Percentiles rank a stretch among this genome's conserved stretches.
Conservation (phyloP, 1,284 basidiomycete species). For the Leucocoprinus gongylophorus region DNA sequence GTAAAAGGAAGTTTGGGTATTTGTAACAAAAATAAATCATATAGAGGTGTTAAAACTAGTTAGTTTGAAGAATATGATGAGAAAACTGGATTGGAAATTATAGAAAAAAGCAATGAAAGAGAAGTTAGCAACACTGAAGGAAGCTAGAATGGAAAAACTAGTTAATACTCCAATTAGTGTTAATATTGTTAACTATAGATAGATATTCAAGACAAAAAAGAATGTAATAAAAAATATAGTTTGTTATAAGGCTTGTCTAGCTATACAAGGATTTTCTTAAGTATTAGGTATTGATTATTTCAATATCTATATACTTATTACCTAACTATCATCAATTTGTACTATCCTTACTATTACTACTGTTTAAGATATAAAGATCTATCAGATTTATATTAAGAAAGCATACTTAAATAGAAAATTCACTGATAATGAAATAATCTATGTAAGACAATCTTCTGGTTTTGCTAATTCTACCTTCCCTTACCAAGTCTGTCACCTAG, state of each 20-base stretch:
- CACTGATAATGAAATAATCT: slow-evolving; percentile 23
- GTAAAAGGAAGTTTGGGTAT: no score
- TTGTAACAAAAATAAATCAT: no score
- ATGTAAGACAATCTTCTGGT: slow-evolving; percentile 27
- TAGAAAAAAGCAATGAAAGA: slow-evolving; percentile 23
- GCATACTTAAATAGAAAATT: slow-evolving; percentile 35
- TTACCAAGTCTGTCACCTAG: slow-evolving; percentile 13
- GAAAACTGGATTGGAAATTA: neutral
- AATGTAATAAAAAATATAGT: neutral
- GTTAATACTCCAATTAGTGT: neutral
- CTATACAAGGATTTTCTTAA: slow-evolving; percentile 1
- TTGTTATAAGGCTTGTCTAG: slow-evolving; percentile 4
- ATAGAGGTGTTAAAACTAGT: no score
- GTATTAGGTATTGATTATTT: slow-evolving; percentile 24
- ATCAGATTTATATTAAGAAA: slow-evolving; percentile 36
- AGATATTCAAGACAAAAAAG: slow-evolving; percentile 4
- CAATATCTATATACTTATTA: slow-evolving; percentile 35
- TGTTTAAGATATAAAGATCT: slow-evolving; percentile 22
- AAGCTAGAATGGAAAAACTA: slow-evolving; percentile 3
- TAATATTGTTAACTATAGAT: slow-evolving; percentile 6
- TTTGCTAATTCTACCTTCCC: slow-evolving; percentile 13
- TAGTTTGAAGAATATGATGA: no score
- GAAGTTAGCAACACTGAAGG: slow-evolving; percentile 9
- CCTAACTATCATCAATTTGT: slow-evolving; percentile 27
- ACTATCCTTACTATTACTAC: slow-evolving; percentile 33